These are phyloP conservation scores for fission yeast (Schizosaccharomyces pombe) DNA, from an alignment of 805 yeast genomes.

Conservation along the genomic window DNA sequence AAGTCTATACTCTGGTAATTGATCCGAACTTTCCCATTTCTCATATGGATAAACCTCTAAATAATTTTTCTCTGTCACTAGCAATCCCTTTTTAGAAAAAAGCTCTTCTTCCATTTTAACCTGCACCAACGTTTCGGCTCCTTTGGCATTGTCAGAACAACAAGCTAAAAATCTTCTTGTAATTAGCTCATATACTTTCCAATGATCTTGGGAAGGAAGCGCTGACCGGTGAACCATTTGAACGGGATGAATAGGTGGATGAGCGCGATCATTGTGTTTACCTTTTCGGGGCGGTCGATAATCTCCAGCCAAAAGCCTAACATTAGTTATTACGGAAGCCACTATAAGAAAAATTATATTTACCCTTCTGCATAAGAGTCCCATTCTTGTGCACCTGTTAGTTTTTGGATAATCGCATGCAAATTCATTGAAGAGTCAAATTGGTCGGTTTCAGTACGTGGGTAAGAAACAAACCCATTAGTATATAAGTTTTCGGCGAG, in stretches of 20 bases:
- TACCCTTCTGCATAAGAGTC: conserved; percentile 35
- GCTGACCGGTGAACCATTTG: conserved; percentile 11
- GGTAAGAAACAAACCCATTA: conserved; percentile 72
- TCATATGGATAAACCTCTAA: conserved; percentile 59
- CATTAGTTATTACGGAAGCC: background rate
- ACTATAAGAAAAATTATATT: conserved; percentile 11
- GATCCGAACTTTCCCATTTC: conserved; percentile 45
- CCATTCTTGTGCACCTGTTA: conserved; percentile 35
- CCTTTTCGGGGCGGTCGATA: conserved; percentile 60
- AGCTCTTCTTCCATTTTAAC: conserved; percentile 58
- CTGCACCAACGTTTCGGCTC: conserved; percentile 36
- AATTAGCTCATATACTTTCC: conserved; percentile 61
- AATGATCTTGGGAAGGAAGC: conserved; percentile 26
- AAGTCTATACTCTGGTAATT: conserved; percentile 37
- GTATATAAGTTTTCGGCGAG: conserved; percentile 69
- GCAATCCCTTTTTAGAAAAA: conserved; percentile 51
- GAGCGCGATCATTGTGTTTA: conserved; percentile 74
- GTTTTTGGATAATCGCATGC: conserved; percentile 34
- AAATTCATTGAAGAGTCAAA: conserved; percentile 64
- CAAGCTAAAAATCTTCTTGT: conserved; percentile 73
- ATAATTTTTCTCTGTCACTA: conserved; percentile 51
- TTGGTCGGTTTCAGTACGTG: conserved; percentile 88
- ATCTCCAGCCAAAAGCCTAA: conserved; percentile 20
- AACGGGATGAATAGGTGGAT: conserved; percentile 93
- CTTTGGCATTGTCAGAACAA: conserved; percentile 77